phyloP scores from a whole-genome alignment of 2,329 filamentous ascomycete genomes.

The Neofusicoccum kwambonambiense region DNA sequence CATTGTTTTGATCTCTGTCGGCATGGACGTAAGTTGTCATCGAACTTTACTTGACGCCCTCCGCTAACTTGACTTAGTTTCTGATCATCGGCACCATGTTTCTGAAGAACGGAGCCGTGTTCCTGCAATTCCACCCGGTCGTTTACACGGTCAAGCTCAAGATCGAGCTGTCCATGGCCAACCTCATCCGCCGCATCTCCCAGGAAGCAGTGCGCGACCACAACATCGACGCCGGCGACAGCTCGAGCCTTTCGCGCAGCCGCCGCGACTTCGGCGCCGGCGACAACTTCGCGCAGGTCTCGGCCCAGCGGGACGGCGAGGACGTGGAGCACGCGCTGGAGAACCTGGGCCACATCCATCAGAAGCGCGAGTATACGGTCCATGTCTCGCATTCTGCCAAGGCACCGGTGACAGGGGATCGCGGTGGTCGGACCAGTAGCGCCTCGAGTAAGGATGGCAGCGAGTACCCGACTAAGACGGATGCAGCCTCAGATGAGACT shows the following conservation, averaged over 20 bases:
- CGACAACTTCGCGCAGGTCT: neutral
- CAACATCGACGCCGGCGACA: neutral
- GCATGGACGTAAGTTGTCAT: conserved; percentile 25
- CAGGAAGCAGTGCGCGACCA: neutral
- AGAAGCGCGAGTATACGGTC: neutral
- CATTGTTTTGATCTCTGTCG: conserved; percentile 28
- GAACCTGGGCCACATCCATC: neutral
- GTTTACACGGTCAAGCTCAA: conserved; percentile 46
- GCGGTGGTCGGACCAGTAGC: neutral
- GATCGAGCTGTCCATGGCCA: conserved; percentile 47
- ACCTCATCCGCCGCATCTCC: conserved; percentile 33
- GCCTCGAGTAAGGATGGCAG: neutral
- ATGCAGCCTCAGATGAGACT: neutral
- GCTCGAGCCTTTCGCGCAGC: neutral
- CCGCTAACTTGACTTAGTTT: neutral
- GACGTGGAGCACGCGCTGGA: neutral
- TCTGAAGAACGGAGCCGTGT: conserved; percentile 10
- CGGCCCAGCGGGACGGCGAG: neutral
- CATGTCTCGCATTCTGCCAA: neutral
- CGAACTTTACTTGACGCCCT: neutral
- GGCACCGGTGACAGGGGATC: neutral
- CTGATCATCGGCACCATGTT: conserved; percentile 18
- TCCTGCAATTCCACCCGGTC: conserved; percentile 43
- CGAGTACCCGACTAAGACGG: neutral
- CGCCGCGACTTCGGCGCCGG: neutral